Conservation (phyloP, 176 grass and related monocot species). For the Elaeis guineensis region DNA sequence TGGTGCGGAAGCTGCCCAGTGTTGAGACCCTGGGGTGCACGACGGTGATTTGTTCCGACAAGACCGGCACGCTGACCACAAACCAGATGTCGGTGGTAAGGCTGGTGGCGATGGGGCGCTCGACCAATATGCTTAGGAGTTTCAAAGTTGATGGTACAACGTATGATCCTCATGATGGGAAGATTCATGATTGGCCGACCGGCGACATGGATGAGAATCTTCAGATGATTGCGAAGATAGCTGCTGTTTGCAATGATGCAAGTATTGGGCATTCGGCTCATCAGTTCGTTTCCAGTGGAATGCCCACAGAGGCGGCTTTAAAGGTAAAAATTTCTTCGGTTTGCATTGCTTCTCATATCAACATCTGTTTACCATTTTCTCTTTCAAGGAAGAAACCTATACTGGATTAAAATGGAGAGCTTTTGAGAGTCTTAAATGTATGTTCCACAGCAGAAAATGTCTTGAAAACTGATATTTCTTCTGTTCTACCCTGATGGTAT, state of each 20-base stretch:
- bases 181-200: conserved; percentile 14
- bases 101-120: conserved; percentile 13
- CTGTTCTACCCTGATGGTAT: no score
- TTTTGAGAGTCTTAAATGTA: no score
- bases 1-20: conserved; percentile 24
- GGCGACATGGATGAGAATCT: conserved; percentile 20
- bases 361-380: no score
- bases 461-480: no score
- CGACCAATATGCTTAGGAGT: not conserved
- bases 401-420: no score
- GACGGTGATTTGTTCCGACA: conserved; percentile 32
- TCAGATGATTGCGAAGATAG: conserved; percentile 21
- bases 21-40: conserved; percentile 32
- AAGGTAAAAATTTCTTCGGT: conserved; percentile 9
- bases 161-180: conserved; percentile 25
- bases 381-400: no score
- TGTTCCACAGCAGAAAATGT: no score
- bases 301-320: conserved; percentile 26
- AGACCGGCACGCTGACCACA: conserved; percentile 29
- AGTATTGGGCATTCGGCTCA: conserved; percentile 1
- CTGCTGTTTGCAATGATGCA: conserved; percentile 23
- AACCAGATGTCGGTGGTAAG: conserved; percentile 32
- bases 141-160: conserved; percentile 27
- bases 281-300: conserved; percentile 21
- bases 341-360: not conserved